Conservation (phyloP, 306 rosid species). For the Cicer pinnatifidum region DNA sequence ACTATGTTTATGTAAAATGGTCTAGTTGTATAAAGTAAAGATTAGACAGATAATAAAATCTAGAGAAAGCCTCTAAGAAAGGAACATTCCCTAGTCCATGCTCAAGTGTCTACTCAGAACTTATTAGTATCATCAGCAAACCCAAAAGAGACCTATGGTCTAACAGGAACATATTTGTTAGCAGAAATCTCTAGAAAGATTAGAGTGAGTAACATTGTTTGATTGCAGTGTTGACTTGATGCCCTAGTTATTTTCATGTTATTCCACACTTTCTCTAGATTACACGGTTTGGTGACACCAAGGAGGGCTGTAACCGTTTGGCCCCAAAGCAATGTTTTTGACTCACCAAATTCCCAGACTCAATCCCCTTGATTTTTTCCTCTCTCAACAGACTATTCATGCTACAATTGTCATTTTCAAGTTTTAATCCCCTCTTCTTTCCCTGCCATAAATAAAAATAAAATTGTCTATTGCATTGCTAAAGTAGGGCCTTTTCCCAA, state of each 20-base stretch:
- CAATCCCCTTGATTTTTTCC: neutral
- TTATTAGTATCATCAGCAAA: neutral
- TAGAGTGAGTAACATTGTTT: slow-evolving; percentile 23
- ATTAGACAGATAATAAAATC: neutral
- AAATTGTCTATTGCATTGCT: neutral
- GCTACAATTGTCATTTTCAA: slow-evolving; percentile 14
- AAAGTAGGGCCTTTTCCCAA: neutral
- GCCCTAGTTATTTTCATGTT: neutral
- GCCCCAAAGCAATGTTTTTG: neutral
- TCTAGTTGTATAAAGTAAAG: neutral
- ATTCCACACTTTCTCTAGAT: neutral
- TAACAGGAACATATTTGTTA: slow-evolving; percentile 10
- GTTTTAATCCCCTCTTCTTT: neutral
- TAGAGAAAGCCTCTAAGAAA: neutral
- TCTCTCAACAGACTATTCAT: neutral
- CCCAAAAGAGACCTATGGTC: neutral
- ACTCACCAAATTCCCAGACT: neutral
- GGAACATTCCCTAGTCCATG: neutral
- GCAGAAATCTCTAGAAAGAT: neutral
- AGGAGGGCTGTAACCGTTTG: neutral
- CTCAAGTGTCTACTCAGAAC: neutral
- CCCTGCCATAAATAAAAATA: neutral
- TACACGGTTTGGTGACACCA: neutral
- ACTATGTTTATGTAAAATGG: neutral
- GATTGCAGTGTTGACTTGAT: slow-evolving; percentile 11